Conservation (phyloP, 2,329 filamentous ascomycete genomes). For the Taxawa tesnikishii region DNA sequence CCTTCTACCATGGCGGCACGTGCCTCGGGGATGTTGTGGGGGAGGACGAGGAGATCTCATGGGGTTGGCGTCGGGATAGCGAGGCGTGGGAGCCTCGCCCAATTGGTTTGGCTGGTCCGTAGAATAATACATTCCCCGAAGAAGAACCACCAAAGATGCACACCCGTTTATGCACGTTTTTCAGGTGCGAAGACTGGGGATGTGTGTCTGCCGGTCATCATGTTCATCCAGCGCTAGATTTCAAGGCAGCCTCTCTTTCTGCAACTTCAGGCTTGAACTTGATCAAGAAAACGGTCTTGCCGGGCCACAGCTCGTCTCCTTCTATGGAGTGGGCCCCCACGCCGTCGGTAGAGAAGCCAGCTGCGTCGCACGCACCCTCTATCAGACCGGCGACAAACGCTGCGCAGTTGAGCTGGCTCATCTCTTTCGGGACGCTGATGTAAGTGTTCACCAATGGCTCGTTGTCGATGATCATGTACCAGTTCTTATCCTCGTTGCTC, state of each 20-base stretch:
- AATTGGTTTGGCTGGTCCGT: constrained; percentile 1
- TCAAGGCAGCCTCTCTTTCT: constrained; percentile 61
- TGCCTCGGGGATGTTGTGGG: constrained; percentile 1
- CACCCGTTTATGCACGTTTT: too few species aligned
- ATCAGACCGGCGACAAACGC: constrained; percentile 92
- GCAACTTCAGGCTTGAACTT: constrained; percentile 86
- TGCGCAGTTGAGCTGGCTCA: constrained; percentile 92
- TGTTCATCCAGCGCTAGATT: constrained; percentile 18
- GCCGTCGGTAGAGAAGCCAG: constrained; percentile 67
- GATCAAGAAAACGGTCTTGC: constrained; percentile 88
- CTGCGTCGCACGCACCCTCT: constrained; percentile 90
- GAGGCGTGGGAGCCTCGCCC: constrained; percentile 4
- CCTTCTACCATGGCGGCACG: too few species aligned
- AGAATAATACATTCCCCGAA: background rate
- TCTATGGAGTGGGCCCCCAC: constrained; percentile 72
- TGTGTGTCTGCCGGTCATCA: constrained; percentile 3
- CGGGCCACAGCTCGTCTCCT: constrained; percentile 70
- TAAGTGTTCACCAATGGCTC: constrained; percentile 93
- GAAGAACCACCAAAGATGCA: background rate
- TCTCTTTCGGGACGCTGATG: constrained; percentile 84
- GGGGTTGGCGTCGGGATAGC: constrained; percentile 7
- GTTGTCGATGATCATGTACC: constrained; percentile 99
- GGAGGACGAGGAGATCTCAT: constrained; percentile 3
- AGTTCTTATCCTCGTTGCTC: constrained; percentile 70
- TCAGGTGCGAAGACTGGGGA: too few species aligned